These are phyloP conservation scores for Jaenimonas drosophilae DNA, from an alignment of 208 protist genomes.

Conservation along the genomic window DNA sequence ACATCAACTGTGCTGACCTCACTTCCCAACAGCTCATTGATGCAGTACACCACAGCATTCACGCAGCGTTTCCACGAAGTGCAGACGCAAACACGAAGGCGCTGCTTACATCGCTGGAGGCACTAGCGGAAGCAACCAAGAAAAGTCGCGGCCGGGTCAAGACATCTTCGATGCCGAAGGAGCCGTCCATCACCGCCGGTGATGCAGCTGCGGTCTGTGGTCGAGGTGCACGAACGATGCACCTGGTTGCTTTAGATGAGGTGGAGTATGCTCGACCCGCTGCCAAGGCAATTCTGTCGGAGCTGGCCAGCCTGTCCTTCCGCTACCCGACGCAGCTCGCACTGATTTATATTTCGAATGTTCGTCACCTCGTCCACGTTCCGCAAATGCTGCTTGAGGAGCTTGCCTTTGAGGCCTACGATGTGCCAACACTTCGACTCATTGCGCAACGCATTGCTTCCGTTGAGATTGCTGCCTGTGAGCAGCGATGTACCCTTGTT, in stretches of 20 bases:
- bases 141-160: not conserved
- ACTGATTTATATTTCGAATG: slow-evolving; percentile 74
- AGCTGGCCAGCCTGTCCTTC: slow-evolving; percentile 36
- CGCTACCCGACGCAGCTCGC: slow-evolving; percentile 31
- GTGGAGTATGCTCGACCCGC: slow-evolving; percentile 56
- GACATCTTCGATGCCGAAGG: not conserved
- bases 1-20: slow-evolving; percentile 77
- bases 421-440: slow-evolving; percentile 21
- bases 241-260: slow-evolving; percentile 72
- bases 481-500: not conserved
- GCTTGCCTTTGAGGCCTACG: slow-evolving; percentile 62
- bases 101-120: slow-evolving; percentile 5
- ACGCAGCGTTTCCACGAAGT: slow-evolving; percentile 14
- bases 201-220: slow-evolving; percentile 1
- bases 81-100: slow-evolving; percentile 14
- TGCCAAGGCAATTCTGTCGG: slow-evolving; percentile 22
- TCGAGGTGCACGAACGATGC: slow-evolving; percentile 12
- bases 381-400: slow-evolving; percentile 46
- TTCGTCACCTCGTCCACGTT: slow-evolving; percentile 67
- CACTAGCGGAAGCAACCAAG: not conserved
- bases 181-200: not conserved
- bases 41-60: slow-evolving; percentile 29
- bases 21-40: slow-evolving; percentile 27
- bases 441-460: slow-evolving; percentile 24
- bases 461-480: slow-evolving; percentile 15